Base-by-base conservation (phyloP, 2,329 filamentous ascomycete genomes). In the Lomentospora prolificans region DNA sequence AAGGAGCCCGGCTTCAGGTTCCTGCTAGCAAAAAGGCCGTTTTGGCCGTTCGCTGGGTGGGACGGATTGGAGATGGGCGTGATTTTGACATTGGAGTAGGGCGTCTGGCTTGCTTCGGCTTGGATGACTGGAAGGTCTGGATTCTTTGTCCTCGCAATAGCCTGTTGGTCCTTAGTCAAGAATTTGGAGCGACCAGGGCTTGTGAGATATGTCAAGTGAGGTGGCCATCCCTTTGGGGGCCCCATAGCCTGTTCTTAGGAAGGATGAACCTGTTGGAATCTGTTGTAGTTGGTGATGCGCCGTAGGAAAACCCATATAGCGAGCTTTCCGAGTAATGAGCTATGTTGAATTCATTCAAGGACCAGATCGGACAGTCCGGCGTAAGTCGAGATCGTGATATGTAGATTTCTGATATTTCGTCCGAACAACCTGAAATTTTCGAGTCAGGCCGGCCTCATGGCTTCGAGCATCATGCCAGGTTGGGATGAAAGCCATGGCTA, bases 31-130 rank as follows among this genome's bases (percentile, higher is more conserved):
- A 85, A 85, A 30, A 86, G 77, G 0, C 83, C 83, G 53, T 64
- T 67, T 65, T 86, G 83, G 3, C 77, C 76, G 61, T 70, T 61
- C 10, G 83, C 82, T 0, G 83, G 83, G 62, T 86, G 83, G 0
- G 65, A 60, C 0, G 74, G 65, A 53, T 75, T 65, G 0, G 61
- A 63, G 58, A 86, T 85, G 31, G 70, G 67, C 9, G 73, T 72
- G 61, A 86, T 85, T 58, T 67, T 75, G 55, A 82, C 79, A 7
- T 73, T 63, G n/a, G 71, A 57, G 55, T 70, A 75, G 8, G 81
- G 78, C 0, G 75, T 73, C 44, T 67, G 65, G 1, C 73, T 65
- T 5, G 67, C 65, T 55, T 67, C 60, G 10, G 64, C 55, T 1
- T 72, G 68, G 14, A 76, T 65, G 39, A 64, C 64, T 5, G 61